A percentile compares a stretch with the other conserved stretches of the same genome.
phyloP scores from a whole-genome alignment of 2,329 filamentous ascomycete species.

The Sporothrix variecibatus region DNA sequence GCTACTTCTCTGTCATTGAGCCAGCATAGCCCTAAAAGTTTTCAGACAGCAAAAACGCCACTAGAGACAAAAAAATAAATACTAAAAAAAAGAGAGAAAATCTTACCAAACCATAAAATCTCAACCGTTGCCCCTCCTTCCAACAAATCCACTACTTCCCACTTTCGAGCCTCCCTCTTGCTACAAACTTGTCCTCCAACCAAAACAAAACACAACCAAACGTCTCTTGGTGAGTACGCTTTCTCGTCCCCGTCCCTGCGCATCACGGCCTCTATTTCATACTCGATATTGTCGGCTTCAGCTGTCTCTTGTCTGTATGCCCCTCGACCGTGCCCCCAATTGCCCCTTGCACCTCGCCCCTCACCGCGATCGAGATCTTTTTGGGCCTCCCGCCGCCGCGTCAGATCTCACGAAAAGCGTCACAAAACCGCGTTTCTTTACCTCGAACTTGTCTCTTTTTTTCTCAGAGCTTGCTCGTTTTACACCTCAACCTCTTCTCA shows the following conservation, averaged over 20 bases:
- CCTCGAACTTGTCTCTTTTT: background rate
- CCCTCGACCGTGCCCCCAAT: background rate
- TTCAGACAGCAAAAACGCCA: constrained; percentile 24
- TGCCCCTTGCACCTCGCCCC: background rate
- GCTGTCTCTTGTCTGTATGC: constrained; percentile 5
- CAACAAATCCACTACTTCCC: constrained; percentile 28
- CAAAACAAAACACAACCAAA: constrained; percentile 25
- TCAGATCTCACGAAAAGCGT: constrained; percentile 10
- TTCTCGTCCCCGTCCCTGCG: background rate
- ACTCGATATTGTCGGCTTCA: background rate
- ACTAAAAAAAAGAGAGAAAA: constrained; percentile 26
- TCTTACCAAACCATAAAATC: constrained; percentile 29
- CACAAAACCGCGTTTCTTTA: background rate
- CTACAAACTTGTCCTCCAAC: constrained; percentile 20
- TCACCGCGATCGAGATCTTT: constrained; percentile 11
- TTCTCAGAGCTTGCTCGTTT: background rate
- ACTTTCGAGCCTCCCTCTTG: constrained; percentile 25
- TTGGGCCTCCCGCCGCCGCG: constrained; percentile 1
- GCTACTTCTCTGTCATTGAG: constrained; percentile 13
- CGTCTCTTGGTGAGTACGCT: constrained; percentile 20
- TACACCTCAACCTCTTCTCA: background rate
- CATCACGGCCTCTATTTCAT: background rate
- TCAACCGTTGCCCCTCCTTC: constrained; percentile 30
- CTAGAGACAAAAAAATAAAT: constrained; percentile 28
- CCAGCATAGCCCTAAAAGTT: constrained; percentile 25